Evolutionary conservation across 768 basidiomycete genomes (phyloP).

Genomic region (Gyrodon lividus): DNA sequence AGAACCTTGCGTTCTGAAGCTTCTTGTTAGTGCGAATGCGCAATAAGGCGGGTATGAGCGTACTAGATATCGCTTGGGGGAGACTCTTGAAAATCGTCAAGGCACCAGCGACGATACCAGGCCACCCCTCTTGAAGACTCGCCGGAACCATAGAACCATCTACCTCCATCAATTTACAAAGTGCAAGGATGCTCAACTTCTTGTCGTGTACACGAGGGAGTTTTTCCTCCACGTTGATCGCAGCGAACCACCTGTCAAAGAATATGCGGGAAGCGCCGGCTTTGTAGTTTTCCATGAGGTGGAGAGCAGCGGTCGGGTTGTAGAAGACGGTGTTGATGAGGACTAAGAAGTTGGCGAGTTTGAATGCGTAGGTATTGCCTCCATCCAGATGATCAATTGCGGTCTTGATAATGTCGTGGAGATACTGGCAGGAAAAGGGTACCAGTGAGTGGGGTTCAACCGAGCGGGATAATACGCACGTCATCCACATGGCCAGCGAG

Average conservation of each 20-base stretch:
- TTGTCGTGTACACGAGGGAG: constrained; percentile 90
- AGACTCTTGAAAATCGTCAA: constrained; percentile 76
- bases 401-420: constrained; percentile 64
- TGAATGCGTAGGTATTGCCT: constrained; percentile 61
- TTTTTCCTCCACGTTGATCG: constrained; percentile 55
- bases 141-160: constrained; percentile 55
- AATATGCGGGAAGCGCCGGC: constrained; percentile 68
- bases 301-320: constrained; percentile 76
- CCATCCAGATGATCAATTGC: constrained; percentile 59
- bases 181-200: constrained; percentile 73
- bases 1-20: constrained; percentile 56
- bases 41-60: constrained; percentile 13
- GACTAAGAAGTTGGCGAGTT: constrained; percentile 78
- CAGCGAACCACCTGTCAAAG: constrained; percentile 82
- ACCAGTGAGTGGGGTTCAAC: not conserved
- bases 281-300: constrained; percentile 63
- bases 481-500: constrained; percentile 77
- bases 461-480: constrained; percentile 40
- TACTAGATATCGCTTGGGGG: constrained; percentile 74
- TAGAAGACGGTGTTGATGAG: constrained; percentile 82
- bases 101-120: constrained; percentile 65
- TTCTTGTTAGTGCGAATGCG: constrained; percentile 1
- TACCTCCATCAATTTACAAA: constrained; percentile 77
- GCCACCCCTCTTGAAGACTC: constrained; percentile 68
- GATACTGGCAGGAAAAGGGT: constrained; percentile 39